Evolutionary conservation across 2,329 filamentous ascomycete genomes (phyloP).

Genomic region (Aureobasidium subglaciale): DNA sequence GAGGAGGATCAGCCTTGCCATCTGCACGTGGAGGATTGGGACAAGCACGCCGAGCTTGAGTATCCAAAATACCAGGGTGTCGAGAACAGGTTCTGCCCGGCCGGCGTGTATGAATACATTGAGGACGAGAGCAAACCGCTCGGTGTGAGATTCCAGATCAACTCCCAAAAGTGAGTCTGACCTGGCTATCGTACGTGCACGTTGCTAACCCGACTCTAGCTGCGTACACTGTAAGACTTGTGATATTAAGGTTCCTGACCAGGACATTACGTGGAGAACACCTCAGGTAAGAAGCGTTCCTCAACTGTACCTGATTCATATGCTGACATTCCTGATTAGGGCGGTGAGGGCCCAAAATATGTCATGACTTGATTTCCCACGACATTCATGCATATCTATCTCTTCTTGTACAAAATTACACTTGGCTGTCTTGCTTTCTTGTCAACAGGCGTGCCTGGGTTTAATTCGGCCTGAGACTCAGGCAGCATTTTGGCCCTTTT

Average conservation of each 20-base stretch:
- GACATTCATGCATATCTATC: not conserved
- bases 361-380: slow-evolving; percentile 43
- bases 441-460: not conserved
- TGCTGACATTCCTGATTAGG: slow-evolving; percentile 16
- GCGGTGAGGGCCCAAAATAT: slow-evolving; percentile 69
- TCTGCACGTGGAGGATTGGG: slow-evolving; percentile 91
- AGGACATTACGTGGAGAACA: slow-evolving; percentile 88
- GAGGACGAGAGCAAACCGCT: slow-evolving; percentile 81
- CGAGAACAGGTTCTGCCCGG: slow-evolving; percentile 95
- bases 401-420: slow-evolving; percentile 10
- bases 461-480: not conserved
- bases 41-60: slow-evolving; percentile 73
- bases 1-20: slow-evolving; percentile 98
- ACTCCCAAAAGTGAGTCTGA: slow-evolving; percentile 80
- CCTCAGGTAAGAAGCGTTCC: slow-evolving; percentile 57
- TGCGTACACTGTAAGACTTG: slow-evolving; percentile 99
- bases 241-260: slow-evolving; percentile 93
- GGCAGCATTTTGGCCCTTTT: not conserved
- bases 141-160: slow-evolving; percentile 95
- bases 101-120: slow-evolving; percentile 95
- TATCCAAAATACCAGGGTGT: slow-evolving; percentile 86
- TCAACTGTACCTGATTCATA: not conserved
- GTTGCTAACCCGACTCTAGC: slow-evolving; percentile 43
- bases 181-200: not conserved
- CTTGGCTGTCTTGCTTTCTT: not conserved